Evolutionary conservation across 345 rosid species (phyloP), one percentile per base, ranked within the genome.

Genomic region (Arabis hirsuta): DNA sequence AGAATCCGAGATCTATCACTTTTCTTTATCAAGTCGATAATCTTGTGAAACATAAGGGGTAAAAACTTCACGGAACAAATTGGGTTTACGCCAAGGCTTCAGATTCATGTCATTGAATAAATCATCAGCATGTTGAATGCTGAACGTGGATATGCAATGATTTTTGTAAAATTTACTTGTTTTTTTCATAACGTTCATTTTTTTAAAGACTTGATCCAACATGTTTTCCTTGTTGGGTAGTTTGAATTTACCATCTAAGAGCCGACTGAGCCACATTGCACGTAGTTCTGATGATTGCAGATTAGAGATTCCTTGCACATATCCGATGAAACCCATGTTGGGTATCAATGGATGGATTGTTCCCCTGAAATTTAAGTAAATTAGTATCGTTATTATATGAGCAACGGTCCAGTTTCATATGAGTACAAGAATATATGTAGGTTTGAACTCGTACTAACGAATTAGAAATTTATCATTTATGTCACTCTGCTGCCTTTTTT

Each of bases 91-190:
- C 89, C 87, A 80, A 43, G 87, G 62, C 46, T 68, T 83, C 84
- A 90, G 82, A 5, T 91, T 92, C 91, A 92, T 88, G 74, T 92
- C 96, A 57, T 80, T 74, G 63, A 95, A 92, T 48, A 92, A 67
- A 53, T 87, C 97, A 67, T 92, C 96, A 0, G 86, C 84, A 69
- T 87, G 96, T 53, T 87, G 85, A 80, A 93, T 93, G 76, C 98
- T 93, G 76, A 76, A 90, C 10, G 98, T 90, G 12, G 98, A 86
- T 24, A 90, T 90, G 81, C 98, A 93, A 46, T 88, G 92, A n/a
- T n/a, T 84, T 50, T 87, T 83, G 76, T 89, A 87, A 69, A 90
- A 93, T 77, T 96, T 83, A 38, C 89, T 86, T 1, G 87, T 76
- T 72, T 80, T 81, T 86, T 70, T 84, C 77, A 72, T 80, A 9